Conservation (phyloP, 2,329 filamentous ascomycete species). For the Xylariaceae sp. region DNA sequence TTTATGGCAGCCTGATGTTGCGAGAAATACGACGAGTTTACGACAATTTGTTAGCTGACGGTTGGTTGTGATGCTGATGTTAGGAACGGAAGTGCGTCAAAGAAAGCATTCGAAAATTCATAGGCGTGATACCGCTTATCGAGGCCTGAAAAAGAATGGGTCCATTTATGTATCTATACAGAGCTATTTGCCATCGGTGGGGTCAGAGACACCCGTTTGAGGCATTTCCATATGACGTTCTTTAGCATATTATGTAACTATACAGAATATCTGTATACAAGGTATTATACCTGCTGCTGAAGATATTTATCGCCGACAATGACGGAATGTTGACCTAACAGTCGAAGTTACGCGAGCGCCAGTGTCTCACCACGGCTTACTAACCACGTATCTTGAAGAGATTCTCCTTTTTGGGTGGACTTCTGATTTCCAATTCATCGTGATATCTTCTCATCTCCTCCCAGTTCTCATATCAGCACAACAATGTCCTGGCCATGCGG, state of each 20-base stretch:
- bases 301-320: background rate
- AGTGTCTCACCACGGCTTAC: background rate
- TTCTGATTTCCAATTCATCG: background rate
- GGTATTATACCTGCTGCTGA: too few relatives aligned
- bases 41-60: background rate
- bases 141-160: background rate
- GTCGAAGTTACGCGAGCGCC: too few relatives aligned
- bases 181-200: background rate
- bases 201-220: background rate
- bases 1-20: background rate
- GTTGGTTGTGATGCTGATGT: background rate
- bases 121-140: slow-evolving; percentile 1
- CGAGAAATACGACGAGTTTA: background rate
- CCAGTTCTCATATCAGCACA: background rate
- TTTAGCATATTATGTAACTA: too few relatives aligned
- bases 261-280: too few relatives aligned
- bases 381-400: background rate
- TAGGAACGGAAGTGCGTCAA: background rate
- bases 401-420: background rate
- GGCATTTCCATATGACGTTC: too few relatives aligned
- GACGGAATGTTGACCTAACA: background rate
- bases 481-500: background rate
- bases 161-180: background rate
- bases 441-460: background rate
- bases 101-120: slow-evolving; percentile 17